Percentiles rank a stretch among this genome's conserved stretches.
Conservation (phyloP, 192 early-diverging fungal genomes). For the Coemansia sp. region DNA sequence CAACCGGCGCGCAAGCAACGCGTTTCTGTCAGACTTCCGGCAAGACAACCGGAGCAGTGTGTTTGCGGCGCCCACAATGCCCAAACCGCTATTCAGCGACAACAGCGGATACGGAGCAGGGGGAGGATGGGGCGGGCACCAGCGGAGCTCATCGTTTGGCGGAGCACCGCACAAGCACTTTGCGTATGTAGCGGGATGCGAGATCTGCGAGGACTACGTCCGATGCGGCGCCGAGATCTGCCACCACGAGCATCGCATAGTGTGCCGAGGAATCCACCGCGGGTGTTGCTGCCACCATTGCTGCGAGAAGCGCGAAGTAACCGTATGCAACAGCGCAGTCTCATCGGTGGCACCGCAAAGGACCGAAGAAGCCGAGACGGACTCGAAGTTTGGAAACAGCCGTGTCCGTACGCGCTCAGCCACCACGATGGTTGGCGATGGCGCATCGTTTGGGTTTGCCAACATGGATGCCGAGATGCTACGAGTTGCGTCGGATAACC, state of each 20-base stretch:
- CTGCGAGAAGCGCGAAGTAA: conserved; percentile 18
- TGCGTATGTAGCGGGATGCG: conserved; percentile 46
- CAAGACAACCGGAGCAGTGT: conserved; percentile 39
- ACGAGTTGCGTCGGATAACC: conserved; percentile 44
- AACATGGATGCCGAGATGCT: conserved; percentile 52
- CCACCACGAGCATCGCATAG: conserved; percentile 44
- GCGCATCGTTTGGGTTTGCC: conserved; percentile 43
- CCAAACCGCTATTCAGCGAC: conserved; percentile 39
- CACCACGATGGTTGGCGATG: conserved; percentile 40
- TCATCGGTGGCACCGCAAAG: conserved; percentile 13
- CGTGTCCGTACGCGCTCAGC: conserved; percentile 45
- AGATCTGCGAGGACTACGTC: conserved; percentile 49
- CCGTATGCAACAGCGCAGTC: conserved; percentile 13
- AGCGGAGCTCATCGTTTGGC: conserved; percentile 20
- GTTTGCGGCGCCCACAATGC: conserved; percentile 44
- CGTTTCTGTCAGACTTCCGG: conserved; percentile 27
- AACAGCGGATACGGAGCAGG: neutral
- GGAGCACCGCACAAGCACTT: conserved; percentile 25
- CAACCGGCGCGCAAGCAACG: conserved; percentile 31
- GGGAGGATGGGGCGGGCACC: neutral
- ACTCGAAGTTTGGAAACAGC: conserved; percentile 42
- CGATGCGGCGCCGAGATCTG: conserved; percentile 32
- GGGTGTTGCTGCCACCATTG: conserved; percentile 37
- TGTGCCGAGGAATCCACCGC: conserved; percentile 26
- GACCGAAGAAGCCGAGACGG: conserved; percentile 37